Conservation (phyloP, 805 yeast genomes). For the Zygotorulaspora florentina region DNA sequence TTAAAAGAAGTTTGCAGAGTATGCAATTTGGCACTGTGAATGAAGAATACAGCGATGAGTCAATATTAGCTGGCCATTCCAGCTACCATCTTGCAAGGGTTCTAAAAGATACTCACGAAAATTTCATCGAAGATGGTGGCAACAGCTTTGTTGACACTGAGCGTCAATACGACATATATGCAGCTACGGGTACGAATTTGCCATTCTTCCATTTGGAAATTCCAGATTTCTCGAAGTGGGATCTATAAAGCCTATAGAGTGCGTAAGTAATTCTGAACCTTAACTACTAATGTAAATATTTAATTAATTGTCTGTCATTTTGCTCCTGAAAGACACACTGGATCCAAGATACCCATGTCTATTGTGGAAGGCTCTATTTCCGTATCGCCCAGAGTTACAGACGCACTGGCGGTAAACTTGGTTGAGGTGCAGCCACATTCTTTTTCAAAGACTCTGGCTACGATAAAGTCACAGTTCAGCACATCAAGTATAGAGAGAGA, state of each 20-base stretch:
- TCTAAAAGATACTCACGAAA: constrained; percentile 14
- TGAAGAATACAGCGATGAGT: constrained; percentile 36
- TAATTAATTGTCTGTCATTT: no score
- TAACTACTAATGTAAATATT: not conserved
- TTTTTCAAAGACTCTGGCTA: no score
- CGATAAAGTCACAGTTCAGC: no score
- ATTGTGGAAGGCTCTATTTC: no score
- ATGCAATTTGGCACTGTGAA: constrained; percentile 71
- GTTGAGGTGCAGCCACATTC: no score
- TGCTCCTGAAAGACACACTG: no score
- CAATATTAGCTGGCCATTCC: constrained; percentile 32
- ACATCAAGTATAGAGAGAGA: no score
- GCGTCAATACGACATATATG: constrained; percentile 16
- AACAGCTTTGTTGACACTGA: not conserved
- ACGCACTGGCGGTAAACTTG: no score
- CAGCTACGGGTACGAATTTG: constrained; percentile 32
- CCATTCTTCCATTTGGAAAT: constrained; percentile 37
- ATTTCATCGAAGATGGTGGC: constrained; percentile 7
- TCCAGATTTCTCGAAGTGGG: constrained; percentile 36
- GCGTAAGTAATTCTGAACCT: not conserved
- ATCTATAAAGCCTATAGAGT: constrained; percentile 9
- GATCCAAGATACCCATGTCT: no score
- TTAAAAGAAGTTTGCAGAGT: constrained; percentile 66
- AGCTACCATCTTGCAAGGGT: constrained; percentile 30
- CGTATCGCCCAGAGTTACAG: no score